Conservation (phyloP, 2,329 filamentous ascomycete genomes). For the Verticillium dahliae region DNA sequence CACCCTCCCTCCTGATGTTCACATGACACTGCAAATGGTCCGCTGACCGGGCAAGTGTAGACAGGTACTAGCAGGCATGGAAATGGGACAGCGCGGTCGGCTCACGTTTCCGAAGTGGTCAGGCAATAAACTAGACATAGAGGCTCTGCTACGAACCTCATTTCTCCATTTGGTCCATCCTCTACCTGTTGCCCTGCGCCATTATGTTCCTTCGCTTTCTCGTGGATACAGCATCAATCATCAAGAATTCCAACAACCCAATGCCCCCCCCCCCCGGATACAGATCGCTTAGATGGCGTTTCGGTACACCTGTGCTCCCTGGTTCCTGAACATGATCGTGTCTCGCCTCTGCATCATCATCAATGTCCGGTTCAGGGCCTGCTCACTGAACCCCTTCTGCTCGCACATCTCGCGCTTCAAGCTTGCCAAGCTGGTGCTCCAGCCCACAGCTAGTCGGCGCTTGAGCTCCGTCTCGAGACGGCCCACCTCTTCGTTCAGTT, state of each 20-base stretch:
- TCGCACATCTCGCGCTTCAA: slow-evolving; percentile 88
- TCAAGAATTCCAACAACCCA: background rate
- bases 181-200: background rate
- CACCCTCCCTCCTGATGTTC: background rate
- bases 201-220: background rate
- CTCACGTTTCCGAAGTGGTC: background rate
- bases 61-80: background rate
- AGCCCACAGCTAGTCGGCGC: slow-evolving; percentile 83
- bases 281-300: slow-evolving; percentile 52
- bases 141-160: background rate
- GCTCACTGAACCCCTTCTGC: slow-evolving; percentile 82
- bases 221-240: background rate
- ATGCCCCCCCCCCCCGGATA: background rate
- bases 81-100: too few species aligned
- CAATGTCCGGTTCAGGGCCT: slow-evolving; percentile 75
- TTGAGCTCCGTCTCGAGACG: slow-evolving; percentile 87
- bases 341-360: slow-evolving; percentile 83
- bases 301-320: slow-evolving; percentile 68
- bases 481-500: slow-evolving; percentile 82
- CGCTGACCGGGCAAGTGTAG: slow-evolving; percentile 2
- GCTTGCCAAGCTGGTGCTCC: slow-evolving; percentile 85
- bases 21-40: background rate
- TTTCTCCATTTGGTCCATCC: slow-evolving; percentile 3
- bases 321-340: slow-evolving; percentile 74
- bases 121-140: slow-evolving; percentile 1